These are phyloP conservation scores for Phlebopus sp. DNA, from an alignment of 1,284 basidiomycete species.

Conservation along the genomic window DNA sequence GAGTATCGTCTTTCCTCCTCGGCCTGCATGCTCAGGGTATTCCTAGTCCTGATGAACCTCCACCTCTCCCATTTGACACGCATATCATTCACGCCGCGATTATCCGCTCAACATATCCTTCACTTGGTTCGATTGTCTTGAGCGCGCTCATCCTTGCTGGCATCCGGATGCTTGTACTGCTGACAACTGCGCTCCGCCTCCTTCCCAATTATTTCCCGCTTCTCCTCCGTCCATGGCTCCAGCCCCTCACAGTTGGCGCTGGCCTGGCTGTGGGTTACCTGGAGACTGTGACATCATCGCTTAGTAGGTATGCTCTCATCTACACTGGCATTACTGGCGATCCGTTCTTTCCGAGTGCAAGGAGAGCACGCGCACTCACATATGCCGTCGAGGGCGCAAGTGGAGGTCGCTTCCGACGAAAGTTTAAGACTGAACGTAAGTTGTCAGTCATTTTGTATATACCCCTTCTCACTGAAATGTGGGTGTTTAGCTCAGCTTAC, in stretches of 20 bases:
- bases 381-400: conserved; percentile 40
- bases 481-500: conserved; percentile 56
- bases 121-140: conserved; percentile 76
- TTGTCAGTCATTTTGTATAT: conserved; percentile 11
- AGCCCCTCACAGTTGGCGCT: conserved; percentile 38
- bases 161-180: conserved; percentile 53
- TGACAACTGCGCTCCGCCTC: conserved; percentile 49
- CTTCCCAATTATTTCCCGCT: conserved; percentile 55
- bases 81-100: conserved; percentile 77
- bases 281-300: conserved; percentile 65
- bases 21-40: conserved; percentile 3
- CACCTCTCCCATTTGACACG: conserved; percentile 55
- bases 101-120: conserved; percentile 76
- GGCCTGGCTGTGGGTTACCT: conserved; percentile 51
- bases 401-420: conserved; percentile 42
- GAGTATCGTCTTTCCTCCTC: conserved; percentile 24
- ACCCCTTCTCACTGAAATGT: background rate
- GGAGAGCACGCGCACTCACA: conserved; percentile 61
- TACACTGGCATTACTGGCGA: conserved; percentile 87
- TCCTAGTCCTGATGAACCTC: conserved; percentile 46
- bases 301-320: conserved; percentile 81
- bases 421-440: conserved; percentile 59
- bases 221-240: conserved; percentile 38
- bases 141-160: conserved; percentile 75
- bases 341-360: conserved; percentile 76